Evolutionary conservation across 768 basidiomycete genomes (phyloP), one percentile per base, ranked within the genome.

Genomic region (Mycena sanguinolenta): DNA sequence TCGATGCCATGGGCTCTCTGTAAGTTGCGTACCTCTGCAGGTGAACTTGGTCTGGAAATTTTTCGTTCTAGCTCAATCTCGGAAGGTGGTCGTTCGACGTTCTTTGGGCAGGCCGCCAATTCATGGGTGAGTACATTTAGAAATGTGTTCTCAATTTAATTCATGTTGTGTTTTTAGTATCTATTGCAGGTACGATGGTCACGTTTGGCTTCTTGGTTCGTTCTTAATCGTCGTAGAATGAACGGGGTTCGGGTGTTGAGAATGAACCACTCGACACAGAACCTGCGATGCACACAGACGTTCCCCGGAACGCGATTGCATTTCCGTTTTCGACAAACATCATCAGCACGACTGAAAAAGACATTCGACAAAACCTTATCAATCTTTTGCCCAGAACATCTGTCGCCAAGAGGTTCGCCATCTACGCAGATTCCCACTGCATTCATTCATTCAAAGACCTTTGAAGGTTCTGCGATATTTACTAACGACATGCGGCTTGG

Each of bases 401-500:
- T 17, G 69, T 73, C n/a, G 86, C 87, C 5, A 76, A 77, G 25
- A 50, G 63, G 34, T 64, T 28, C 16, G 44, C 52, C 4, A 0
- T 25, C 23, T 30, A 17, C 21, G 4, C 50, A 32, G 6, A 14
- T 58, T 50, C 17, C 12, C 25, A n/a, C 28, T 38, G 54, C 44
- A 17, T 27, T 5, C 6, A 63, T 21, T 44, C 21, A 42, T 12
- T n/a, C n/a, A n/a, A n/a, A n/a, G n/a, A n/a, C 9, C 9, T 0
- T 27, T 34, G 73, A 36, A 78, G 74, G 42, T 79, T 89, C 44
- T 82, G 83, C 62, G 82, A 86, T 50, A 82, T 86, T 39, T 92
- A 92, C 78, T 92, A 85, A 78, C 85, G 85, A 73, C 88, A 92
- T 77, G 90, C 89, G 59, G 90, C 89, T 57, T 92, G 91, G 91